Percentiles rank a stretch among this genome's conserved stretches.
Evolutionary conservation across 2,329 filamentous ascomycete species (phyloP).

Genomic region (Trichoderma brevicompactum): DNA sequence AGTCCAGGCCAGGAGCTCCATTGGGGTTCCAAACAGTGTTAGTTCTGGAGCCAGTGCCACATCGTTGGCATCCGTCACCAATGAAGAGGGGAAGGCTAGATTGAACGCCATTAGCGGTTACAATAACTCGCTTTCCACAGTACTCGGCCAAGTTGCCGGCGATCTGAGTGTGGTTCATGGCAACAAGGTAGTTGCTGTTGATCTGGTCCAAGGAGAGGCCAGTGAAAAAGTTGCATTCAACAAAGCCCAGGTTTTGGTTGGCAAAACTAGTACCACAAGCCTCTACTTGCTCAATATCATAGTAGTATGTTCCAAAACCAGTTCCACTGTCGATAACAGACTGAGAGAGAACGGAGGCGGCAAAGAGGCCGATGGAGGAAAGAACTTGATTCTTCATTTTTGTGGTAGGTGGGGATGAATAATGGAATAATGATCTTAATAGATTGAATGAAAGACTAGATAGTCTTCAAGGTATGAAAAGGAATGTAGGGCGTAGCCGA

Average conservation of each 20-base stretch:
- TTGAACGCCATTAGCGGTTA: slow-evolving; percentile 30
- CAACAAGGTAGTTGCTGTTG: slow-evolving; percentile 31
- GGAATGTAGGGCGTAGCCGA: not conserved
- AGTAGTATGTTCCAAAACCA: slow-evolving; percentile 31
- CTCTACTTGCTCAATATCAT: slow-evolving; percentile 22
- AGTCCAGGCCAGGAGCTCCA: slow-evolving; percentile 31
- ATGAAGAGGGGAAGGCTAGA: slow-evolving; percentile 29
- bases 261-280: slow-evolving; percentile 18
- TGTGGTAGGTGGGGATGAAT: not conserved
- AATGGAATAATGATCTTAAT: not conserved
- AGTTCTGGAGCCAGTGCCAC: slow-evolving; percentile 25
- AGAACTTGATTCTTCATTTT: slow-evolving; percentile 18
- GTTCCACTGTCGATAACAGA: slow-evolving; percentile 24
- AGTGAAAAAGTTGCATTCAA: slow-evolving; percentile 24
- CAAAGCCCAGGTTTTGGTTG: slow-evolving; percentile 21
- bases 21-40: slow-evolving; percentile 28
- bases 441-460: not conserved
- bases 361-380: slow-evolving; percentile 13
- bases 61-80: slow-evolving; percentile 31
- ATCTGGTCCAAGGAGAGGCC: slow-evolving; percentile 26
- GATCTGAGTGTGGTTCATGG: slow-evolving; percentile 31
- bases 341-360: slow-evolving; percentile 3
- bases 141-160: slow-evolving; percentile 28
- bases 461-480: not conserved
- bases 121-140: slow-evolving; percentile 31